Evolutionary conservation across 2,329 filamentous ascomycete genomes (phyloP), one percentile per base, ranked within the genome.

Genomic region (Coniochaeta hoffmannii): DNA sequence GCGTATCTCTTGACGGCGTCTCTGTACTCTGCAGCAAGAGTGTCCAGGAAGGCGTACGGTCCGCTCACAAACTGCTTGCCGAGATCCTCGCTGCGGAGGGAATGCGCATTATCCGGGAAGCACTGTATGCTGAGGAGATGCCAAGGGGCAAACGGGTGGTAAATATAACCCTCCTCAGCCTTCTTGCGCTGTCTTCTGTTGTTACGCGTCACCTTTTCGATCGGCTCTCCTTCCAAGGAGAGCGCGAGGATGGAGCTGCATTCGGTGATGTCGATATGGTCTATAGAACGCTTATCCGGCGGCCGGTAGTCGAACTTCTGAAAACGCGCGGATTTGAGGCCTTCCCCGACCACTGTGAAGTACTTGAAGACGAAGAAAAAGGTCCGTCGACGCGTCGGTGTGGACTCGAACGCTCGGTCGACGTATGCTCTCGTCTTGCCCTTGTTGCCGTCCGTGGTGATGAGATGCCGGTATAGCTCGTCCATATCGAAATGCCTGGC

Each of bases 291-390:
- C 54, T 68, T 65, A 62, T 74, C 65, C 32, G 68, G 61, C 0
- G 73, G 66, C n/a, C 71, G 66, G 44, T 71, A 73, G 60, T 85
- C 81, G 35, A 77, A 76, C 19, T 73, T 69, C 62, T 86, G 83
- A 82, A 82, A 86, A 6, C 78, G 72, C 62, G 82, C 79, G 0
- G 83, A 82, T 31, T 74, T 71, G 38, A 82, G 76, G 4, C 75
- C 76, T 4, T 79, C 73, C 1, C 76, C 78, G 12, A 86, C 76
- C 7, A 85, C 73, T 5, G 82, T 86, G 62, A 83, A 85, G 64
- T 85, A 86, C 60, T 86, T 84, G 64, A 86, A 85, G 41, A 76
- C 79, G 64, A 86, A 85, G 60, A 84, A 77, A 64, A 85, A 84
- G 8, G 77, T 79, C 7, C 78, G 72, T 60, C 81, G 81, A 12